A percentile compares a stretch with the other conserved stretches of the same genome.
Evolutionary conservation across 805 yeast species (phyloP).

Genomic region (Candida sphagnicola): DNA sequence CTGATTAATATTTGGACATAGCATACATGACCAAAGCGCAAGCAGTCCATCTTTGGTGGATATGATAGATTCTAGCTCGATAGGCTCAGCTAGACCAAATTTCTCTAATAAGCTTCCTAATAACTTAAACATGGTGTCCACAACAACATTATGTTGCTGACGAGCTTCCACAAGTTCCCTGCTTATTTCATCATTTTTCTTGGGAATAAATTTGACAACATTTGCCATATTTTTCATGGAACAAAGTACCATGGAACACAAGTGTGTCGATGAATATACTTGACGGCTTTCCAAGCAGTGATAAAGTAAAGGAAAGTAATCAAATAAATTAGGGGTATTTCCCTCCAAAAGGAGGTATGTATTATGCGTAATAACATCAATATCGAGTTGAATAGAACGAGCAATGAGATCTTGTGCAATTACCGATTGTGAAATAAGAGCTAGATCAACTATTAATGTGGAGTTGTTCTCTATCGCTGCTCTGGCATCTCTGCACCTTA

Average conservation of each 20-base stretch:
- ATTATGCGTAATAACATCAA: slow-evolving; percentile 31
- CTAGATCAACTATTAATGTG: slow-evolving; percentile 21
- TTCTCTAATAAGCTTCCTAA: slow-evolving; percentile 26
- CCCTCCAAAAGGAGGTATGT: slow-evolving; percentile 15
- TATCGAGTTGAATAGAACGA: slow-evolving; percentile 44
- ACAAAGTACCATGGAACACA: slow-evolving; percentile 8
- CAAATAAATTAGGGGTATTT: slow-evolving; percentile 25
- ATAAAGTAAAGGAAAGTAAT: slow-evolving; percentile 32
- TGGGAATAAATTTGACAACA: slow-evolving; percentile 19
- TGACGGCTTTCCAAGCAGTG: slow-evolving; percentile 10
- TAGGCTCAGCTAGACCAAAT: slow-evolving; percentile 28
- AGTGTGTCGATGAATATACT: slow-evolving; percentile 7
- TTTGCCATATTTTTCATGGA: slow-evolving; percentile 16
- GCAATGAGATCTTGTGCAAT: slow-evolving; percentile 35
- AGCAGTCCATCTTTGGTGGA: slow-evolving; percentile 35
- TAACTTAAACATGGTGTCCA: slow-evolving; percentile 15
- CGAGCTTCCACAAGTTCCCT: slow-evolving; percentile 20
- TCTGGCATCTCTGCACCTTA: slow-evolving; percentile 46
- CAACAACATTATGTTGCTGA: slow-evolving; percentile 29
- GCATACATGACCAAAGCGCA: slow-evolving; percentile 74
- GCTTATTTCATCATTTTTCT: slow-evolving; percentile 15
- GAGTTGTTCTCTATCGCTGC: slow-evolving; percentile 44
- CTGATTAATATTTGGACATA: slow-evolving; percentile 65
- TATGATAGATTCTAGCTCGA: slow-evolving; percentile 19
- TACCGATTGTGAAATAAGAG: slow-evolving; percentile 13